Conservation (phyloP, 73 alveolate species). For the Blepharisma japonicum region DNA sequence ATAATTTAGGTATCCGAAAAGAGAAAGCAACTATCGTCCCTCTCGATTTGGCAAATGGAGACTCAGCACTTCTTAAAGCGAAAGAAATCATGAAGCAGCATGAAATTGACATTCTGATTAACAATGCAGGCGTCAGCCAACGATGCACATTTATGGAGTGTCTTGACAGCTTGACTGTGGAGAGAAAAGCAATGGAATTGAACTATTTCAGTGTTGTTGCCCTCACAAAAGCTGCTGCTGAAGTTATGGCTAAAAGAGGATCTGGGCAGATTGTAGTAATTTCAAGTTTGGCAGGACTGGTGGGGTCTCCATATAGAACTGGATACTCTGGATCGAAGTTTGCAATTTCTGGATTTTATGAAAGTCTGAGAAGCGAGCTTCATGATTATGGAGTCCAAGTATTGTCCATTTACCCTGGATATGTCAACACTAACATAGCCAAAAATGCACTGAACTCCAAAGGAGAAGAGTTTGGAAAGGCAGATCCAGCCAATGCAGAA, state of each 20-base stretch:
- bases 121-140: constrained; percentile 40
- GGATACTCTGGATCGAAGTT: constrained; percentile 35
- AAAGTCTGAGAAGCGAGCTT: constrained; percentile 33
- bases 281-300: constrained; percentile 38
- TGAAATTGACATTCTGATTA: constrained; percentile 34
- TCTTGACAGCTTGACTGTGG: constrained; percentile 6
- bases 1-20: not conserved
- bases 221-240: constrained; percentile 28
- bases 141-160: constrained; percentile 32
- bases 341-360: constrained; percentile 33
- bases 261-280: constrained; percentile 36
- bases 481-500: constrained; percentile 12
- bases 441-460: constrained; percentile 31
- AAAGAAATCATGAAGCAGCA: not conserved
- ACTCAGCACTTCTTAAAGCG: not conserved
- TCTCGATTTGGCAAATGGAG: constrained; percentile 10
- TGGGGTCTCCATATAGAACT: constrained; percentile 33
- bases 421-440: constrained; percentile 35
- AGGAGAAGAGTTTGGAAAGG: constrained; percentile 34
- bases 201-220: constrained; percentile 38
- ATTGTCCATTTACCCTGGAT: constrained; percentile 31
- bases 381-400: constrained; percentile 3
- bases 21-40: not conserved
- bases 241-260: not conserved
- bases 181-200: constrained; percentile 5